These are phyloP conservation scores for Microcos paniculata DNA, from an alignment of 345 rosid species.

Conservation along the genomic window DNA sequence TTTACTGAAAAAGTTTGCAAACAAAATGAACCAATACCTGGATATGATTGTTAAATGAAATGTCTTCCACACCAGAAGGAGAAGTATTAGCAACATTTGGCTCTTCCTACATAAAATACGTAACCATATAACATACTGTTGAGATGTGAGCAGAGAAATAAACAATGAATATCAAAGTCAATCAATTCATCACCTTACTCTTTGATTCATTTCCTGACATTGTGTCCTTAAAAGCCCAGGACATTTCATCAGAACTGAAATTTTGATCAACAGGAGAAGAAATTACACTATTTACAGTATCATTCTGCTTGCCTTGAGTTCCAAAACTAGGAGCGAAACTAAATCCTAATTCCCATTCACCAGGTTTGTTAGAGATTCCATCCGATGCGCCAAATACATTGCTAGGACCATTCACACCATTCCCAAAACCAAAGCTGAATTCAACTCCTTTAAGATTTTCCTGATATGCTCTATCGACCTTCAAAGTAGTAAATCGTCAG, in stretches of 20 bases:
- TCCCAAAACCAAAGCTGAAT: conserved; percentile 21
- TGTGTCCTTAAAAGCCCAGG: conserved; percentile 52
- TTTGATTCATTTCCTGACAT: conserved; percentile 38
- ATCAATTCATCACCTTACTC: conserved; percentile 40
- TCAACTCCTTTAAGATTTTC: conserved; percentile 17
- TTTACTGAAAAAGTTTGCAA: not conserved
- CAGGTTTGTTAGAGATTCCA: conserved; percentile 27
- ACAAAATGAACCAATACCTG: conserved; percentile 23
- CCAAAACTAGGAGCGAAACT: conserved; percentile 25
- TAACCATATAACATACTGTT: not conserved
- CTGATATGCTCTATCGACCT: conserved; percentile 29
- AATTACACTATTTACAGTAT: conserved; percentile 13
- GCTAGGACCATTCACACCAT: conserved; percentile 11
- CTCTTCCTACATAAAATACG: conserved; percentile 21
- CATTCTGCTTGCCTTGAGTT: conserved; percentile 26
- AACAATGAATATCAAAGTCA: not conserved
- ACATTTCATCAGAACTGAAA: conserved; percentile 30
- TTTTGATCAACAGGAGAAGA: conserved; percentile 25
- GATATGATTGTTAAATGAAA: conserved; percentile 16
- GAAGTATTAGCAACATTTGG: conserved; percentile 20
- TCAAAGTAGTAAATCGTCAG: conserved; percentile 24
- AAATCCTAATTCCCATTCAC: conserved; percentile 39
- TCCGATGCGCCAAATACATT: conserved; percentile 24
- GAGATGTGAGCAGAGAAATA: conserved; percentile 1
- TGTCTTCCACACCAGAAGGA: conserved; percentile 18